These are phyloP conservation scores for Auricularia heimuer DNA, from an alignment of 768 basidiomycete species.

Conservation along the genomic window DNA sequence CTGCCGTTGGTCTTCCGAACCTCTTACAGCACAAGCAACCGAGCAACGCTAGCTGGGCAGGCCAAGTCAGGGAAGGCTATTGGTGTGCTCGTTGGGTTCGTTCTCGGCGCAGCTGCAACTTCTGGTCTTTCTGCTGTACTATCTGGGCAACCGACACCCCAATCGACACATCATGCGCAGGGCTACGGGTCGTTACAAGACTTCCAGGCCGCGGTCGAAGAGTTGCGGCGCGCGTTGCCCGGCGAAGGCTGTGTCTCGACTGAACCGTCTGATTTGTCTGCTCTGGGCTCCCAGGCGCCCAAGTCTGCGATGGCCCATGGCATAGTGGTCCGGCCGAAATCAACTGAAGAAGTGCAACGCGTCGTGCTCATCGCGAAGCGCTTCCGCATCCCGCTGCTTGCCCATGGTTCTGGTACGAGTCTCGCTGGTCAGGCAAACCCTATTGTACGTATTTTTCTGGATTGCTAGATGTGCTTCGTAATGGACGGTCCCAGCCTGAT, in stretches of 20 bases:
- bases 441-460: neutral
- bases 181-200: slow-evolving; percentile 44
- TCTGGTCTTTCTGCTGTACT: too few species aligned
- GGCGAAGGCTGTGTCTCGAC: slow-evolving; percentile 34
- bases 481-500: slow-evolving; percentile 18
- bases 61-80: too few species aligned
- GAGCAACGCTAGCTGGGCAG: too few species aligned
- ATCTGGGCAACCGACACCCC: too few species aligned
- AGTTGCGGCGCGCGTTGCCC: slow-evolving; percentile 34
- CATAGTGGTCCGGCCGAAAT: slow-evolving; percentile 53
- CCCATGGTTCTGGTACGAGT: slow-evolving; percentile 75
- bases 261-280: slow-evolving; percentile 39
- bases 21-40: too few species aligned
- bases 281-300: slow-evolving; percentile 47
- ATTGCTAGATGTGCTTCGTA: neutral
- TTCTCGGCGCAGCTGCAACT: too few species aligned
- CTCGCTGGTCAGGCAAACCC: slow-evolving; percentile 53
- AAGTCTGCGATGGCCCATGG: slow-evolving; percentile 38
- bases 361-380: slow-evolving; percentile 67
- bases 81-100: too few species aligned
- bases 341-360: slow-evolving; percentile 73
- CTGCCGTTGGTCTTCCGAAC: too few species aligned
- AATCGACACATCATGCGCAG: slow-evolving; percentile 5
- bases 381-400: slow-evolving; percentile 65
- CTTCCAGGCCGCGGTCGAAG: slow-evolving; percentile 42